phyloP scores from a whole-genome alignment of 768 basidiomycete species.

The Neoboletus brunneissimus region DNA sequence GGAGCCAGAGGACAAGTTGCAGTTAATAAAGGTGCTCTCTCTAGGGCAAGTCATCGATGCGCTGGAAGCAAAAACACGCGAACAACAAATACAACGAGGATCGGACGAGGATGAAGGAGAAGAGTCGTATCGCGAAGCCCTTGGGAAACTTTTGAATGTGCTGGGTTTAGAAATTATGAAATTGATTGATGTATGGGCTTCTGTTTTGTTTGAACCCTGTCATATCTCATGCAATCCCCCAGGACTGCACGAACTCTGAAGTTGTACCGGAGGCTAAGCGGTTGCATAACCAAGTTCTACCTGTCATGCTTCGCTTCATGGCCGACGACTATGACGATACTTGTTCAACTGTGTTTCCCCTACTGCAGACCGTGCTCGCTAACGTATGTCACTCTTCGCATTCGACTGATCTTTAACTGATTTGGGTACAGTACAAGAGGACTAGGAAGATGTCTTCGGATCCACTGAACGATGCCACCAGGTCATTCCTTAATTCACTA shows the following conservation, averaged over 20 bases:
- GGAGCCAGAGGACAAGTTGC: conserved; percentile 84
- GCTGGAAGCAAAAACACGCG: conserved; percentile 72
- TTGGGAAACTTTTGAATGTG: conserved; percentile 80
- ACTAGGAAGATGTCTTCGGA: conserved; percentile 56
- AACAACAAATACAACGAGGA: conserved; percentile 64
- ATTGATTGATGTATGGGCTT: conserved; percentile 63
- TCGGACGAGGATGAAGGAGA: conserved; percentile 79
- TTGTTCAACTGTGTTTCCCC: conserved; percentile 76
- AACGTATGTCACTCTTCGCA: conserved; percentile 46
- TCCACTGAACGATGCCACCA: conserved; percentile 62
- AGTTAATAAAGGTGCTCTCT: conserved; percentile 85
- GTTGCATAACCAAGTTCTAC: conserved; percentile 66
- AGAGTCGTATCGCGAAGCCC: conserved; percentile 83
- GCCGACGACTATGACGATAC: conserved; percentile 91
- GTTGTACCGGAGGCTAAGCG: conserved; percentile 61
- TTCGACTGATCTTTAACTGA: conserved; percentile 2
- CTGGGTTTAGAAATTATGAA: conserved; percentile 82
- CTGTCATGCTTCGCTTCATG: conserved; percentile 84
- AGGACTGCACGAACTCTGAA: conserved; percentile 63
- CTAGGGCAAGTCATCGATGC: conserved; percentile 78
- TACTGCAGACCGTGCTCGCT: conserved; percentile 71
- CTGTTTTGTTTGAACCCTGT: not conserved
- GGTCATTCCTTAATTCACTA: conserved; percentile 74
- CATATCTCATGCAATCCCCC: conserved; percentile 4
- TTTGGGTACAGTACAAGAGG: conserved; percentile 72